Evolutionary conservation across 2,329 filamentous ascomycete species (phyloP).

Genomic region (Colletotrichum eremochloae): DNA sequence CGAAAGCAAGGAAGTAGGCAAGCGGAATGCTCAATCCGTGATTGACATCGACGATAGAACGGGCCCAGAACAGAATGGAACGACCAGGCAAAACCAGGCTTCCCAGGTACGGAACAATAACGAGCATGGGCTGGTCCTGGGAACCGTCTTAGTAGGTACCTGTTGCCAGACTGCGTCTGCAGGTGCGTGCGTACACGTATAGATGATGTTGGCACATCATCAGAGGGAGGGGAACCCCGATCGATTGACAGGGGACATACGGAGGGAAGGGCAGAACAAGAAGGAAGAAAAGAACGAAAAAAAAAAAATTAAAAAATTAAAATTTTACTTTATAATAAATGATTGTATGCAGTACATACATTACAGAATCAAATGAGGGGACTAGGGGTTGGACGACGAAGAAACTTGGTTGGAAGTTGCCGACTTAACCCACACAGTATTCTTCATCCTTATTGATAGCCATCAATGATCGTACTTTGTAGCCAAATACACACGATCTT

Average conservation of each 20-base stretch:
- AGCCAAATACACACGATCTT: neutral
- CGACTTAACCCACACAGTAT: neutral
- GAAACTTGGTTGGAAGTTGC: neutral
- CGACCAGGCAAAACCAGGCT: slow-evolving; percentile 23
- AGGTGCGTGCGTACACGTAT: neutral
- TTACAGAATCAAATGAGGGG: neutral
- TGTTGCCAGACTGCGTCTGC: slow-evolving; percentile 8
- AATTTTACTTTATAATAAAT: neutral
- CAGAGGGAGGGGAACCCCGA: neutral
- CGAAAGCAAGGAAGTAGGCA: slow-evolving; percentile 38
- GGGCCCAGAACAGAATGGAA: slow-evolving; percentile 39
- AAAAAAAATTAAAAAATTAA: neutral
- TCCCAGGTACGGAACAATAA: slow-evolving; percentile 9
- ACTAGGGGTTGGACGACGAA: neutral
- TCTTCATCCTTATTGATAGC: neutral
- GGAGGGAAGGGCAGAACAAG: neutral
- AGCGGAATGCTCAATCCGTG: slow-evolving; percentile 24
- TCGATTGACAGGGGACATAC: slow-evolving; percentile 7
- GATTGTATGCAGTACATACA: neutral
- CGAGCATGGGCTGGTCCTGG: slow-evolving; percentile 12
- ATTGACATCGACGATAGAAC: slow-evolving; percentile 26
- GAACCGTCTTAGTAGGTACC: slow-evolving; percentile 8
- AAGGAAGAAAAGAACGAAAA: neutral
- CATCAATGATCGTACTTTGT: neutral
- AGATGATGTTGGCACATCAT: slow-evolving; percentile 12